Evolutionary conservation across 2,329 filamentous ascomycete species (phyloP), one percentile per base, ranked within the genome.

Genomic region (Xylaria sp.): DNA sequence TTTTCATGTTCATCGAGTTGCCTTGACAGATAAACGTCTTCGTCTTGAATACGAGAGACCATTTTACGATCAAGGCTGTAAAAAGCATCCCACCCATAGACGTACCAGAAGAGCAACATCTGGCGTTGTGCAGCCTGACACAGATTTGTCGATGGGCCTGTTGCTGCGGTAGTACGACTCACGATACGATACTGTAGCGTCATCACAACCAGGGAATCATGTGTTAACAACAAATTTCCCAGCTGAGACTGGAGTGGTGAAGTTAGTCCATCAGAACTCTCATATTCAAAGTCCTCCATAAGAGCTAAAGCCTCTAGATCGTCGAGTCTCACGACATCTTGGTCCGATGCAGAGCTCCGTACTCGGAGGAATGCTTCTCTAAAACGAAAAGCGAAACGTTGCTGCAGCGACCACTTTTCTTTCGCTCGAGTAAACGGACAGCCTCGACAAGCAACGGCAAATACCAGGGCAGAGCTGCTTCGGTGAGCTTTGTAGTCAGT

Each of bases 151-250:
- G 51, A 32, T 20, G 7, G 20, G 10, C 65, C 65, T 12, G 54
- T 39, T 60, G 50, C 32, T 41, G 25, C 25, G 44, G 23, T 23
- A 37, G 37, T 18, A 28, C 48, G 44, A 50, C 50, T 61, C 28
- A 67, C 63, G n/a, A 70, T 70, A 34, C 51, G 63, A 37, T 67
- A 70, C 37, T 64, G 68, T 32, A 67, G 41, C 37, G 37, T 57
- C 68, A 70, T 70, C 15, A 25, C 23, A 18, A 70, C 64, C 48
- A 70, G 68, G 37, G 68, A 67, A 64, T 70, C 68, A 32, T 70
- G 64, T 23, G 68, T 70, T 20, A 70, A 34, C 20, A 70, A 34
- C 25, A 70, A 51, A 46, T 50, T 54, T 39, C 57, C 58, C 15
- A 70, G 44, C 56, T 70, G 59, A 7, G 44, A 61, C 20, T 70